phyloP scores from a whole-genome alignment of 805 yeast species.

The Kluyveromyces lactis region DNA sequence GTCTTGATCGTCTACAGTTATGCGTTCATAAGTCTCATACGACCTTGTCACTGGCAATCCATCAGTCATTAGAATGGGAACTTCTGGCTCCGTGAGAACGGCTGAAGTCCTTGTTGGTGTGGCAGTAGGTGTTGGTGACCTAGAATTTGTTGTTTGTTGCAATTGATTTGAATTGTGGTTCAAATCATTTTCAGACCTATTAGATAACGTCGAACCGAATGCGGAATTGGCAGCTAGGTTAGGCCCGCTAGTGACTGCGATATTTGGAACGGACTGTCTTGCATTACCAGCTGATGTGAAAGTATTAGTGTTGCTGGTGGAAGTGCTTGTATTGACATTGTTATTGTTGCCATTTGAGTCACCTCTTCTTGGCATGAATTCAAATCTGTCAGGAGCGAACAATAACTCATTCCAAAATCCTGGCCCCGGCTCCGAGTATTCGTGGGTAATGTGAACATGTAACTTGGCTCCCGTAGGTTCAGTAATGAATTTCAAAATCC shows the following conservation, averaged over 20 bases:
- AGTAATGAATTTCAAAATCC: slow-evolving; percentile 14
- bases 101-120: background rate
- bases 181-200: too few relatives aligned
- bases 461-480: slow-evolving; percentile 12
- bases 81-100: background rate
- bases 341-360: background rate
- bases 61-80: background rate
- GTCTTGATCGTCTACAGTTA: background rate
- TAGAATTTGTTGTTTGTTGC: too few relatives aligned
- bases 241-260: too few relatives aligned
- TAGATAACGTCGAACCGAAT: too few relatives aligned
- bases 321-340: too few relatives aligned
- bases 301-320: too few relatives aligned
- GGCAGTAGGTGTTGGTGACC: background rate
- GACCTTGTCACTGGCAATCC: slow-evolving; percentile 1
- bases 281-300: too few relatives aligned
- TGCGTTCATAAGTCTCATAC: slow-evolving; percentile 1
- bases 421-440: slow-evolving; percentile 16
- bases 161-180: too few relatives aligned
- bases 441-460: slow-evolving; percentile 23
- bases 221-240: too few relatives aligned
- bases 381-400: slow-evolving; percentile 13
- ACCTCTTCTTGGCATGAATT: slow-evolving; percentile 9
- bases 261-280: too few relatives aligned
- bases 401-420: slow-evolving; percentile 25